A percentile compares a stretch with the other conserved stretches of the same genome.
Conservation (phyloP, 495 filamentous ascomycete genomes). For the Penicillium waksmanii region DNA sequence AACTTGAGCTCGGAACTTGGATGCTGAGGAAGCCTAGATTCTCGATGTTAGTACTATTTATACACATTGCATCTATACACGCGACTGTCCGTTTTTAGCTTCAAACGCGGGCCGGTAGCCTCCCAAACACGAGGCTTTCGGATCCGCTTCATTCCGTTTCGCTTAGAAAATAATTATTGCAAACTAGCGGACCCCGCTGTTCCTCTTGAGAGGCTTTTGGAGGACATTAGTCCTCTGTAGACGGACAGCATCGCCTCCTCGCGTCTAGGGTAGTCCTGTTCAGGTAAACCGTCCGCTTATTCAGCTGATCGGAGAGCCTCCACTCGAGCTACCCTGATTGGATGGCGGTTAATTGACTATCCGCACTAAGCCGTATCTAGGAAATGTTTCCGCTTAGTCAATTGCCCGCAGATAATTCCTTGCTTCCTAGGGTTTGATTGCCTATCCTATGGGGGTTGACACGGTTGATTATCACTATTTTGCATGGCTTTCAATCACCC, state of each 20-base stretch:
- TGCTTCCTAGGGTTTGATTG: too few species aligned
- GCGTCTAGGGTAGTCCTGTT: background rate
- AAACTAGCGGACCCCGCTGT: background rate
- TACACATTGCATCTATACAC: background rate
- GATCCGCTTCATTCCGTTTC: background rate
- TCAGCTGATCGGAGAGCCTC: background rate
- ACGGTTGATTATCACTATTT: conserved; percentile 1
- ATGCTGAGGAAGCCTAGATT: background rate
- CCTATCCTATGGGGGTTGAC: too few species aligned
- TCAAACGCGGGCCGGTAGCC: background rate
- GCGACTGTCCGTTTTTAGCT: background rate
- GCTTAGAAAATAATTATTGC: background rate
- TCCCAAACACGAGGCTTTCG: background rate
- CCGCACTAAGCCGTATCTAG: too few species aligned
- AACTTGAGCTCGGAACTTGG: too few species aligned
- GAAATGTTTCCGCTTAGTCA: too few species aligned
- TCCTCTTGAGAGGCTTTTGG: background rate
- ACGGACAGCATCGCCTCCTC: background rate
- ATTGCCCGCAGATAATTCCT: too few species aligned
- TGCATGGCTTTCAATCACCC: conserved; percentile 35
- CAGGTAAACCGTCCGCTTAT: background rate
- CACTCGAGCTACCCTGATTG: too few species aligned
- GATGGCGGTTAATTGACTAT: too few species aligned
- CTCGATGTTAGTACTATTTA: background rate
- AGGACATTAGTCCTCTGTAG: background rate